Evolutionary conservation across 2,329 filamentous ascomycete species (phyloP), one percentile per base, ranked within the genome.

Genomic region (Septoria linicola): DNA sequence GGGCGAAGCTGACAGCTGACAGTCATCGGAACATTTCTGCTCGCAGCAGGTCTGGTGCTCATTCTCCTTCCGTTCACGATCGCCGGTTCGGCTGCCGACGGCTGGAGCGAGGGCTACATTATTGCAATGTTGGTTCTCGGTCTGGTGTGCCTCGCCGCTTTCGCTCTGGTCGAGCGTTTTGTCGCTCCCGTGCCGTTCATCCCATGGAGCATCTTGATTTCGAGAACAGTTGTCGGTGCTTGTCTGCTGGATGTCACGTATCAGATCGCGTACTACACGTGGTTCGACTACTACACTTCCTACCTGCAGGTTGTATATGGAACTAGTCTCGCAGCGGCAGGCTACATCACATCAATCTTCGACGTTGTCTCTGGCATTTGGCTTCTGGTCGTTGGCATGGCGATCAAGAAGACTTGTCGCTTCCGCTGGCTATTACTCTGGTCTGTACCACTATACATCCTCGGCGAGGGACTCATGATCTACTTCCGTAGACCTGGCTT

Each of bases 31-130:
- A 73, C 85, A 16, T 50, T 87, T n/a, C 71, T 88, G 4, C 74
- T 87, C 51, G 76, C 79, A 8, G 72, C 70, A 2, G 84, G 82
- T 1, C 76, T 85, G 54, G 75, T 78, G 0, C 68, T 87, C 5
- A 81, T 89, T 61, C 72, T 89, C 14, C 76, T 89, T 4, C 82
- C 86, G 0, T 82, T 89, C 65, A 82, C 73, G 11, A 73, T 89
- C 16, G 62, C 60, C 42, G 58, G 31, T 13, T 68, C 64, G 37
- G 66, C 68, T 1, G 5, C 63, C 56, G 13, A 65, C 4, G 64
- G 63, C 13, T 73, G 71, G 71, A 61, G 60, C 8, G 64, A 67
- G 2, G 57, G 60, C 3, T 68, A 69, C 53, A 71, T 75, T 48
- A 68, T 73, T 43, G 64, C 64, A 44, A 70, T 73, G 63, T 63